Conservation (phyloP, 805 yeast species). For the Candida stauntonica region DNA sequence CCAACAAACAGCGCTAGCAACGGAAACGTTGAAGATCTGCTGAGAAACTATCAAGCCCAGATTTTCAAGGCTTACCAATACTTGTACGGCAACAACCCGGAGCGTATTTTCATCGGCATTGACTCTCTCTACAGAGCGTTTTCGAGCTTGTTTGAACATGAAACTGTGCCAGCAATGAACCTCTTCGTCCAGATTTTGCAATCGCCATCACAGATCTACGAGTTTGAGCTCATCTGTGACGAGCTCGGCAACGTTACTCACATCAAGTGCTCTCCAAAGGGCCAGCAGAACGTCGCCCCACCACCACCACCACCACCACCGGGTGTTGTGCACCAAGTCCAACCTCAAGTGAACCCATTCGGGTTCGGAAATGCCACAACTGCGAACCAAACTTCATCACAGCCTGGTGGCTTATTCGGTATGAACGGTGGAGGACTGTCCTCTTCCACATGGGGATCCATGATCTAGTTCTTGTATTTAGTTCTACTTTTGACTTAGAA, state of each 20-base stretch:
- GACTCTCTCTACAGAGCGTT: slow-evolving; percentile 7
- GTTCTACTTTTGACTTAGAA: no score
- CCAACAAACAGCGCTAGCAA: not conserved
- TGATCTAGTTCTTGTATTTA: no score
- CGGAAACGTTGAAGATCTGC: slow-evolving; percentile 4
- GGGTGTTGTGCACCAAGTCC: no score
- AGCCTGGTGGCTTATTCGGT: no score
- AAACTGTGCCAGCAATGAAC: slow-evolving; percentile 1
- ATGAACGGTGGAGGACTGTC: no score
- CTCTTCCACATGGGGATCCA: not conserved
- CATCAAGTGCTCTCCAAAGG: slow-evolving; percentile 12
- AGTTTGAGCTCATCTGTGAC: slow-evolving; percentile 11
- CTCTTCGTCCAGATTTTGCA: slow-evolving; percentile 16
- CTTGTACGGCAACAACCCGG: slow-evolving; percentile 3
- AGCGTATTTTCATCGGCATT: slow-evolving; percentile 1
- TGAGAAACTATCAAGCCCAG: slow-evolving; percentile 8
- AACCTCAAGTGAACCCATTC: not conserved
- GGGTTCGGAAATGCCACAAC: slow-evolving; percentile 4
- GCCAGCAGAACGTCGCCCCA: no score
- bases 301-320: no score
- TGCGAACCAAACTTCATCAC: no score
- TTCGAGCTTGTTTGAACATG: slow-evolving; percentile 1
- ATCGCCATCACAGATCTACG: slow-evolving; percentile 10
- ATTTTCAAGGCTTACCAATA: slow-evolving; percentile 9
- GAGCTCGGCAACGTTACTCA: slow-evolving; percentile 13